These are phyloP conservation scores for Nakazawaea peltata DNA, from an alignment of 805 yeast genomes.

Conservation along the genomic window DNA sequence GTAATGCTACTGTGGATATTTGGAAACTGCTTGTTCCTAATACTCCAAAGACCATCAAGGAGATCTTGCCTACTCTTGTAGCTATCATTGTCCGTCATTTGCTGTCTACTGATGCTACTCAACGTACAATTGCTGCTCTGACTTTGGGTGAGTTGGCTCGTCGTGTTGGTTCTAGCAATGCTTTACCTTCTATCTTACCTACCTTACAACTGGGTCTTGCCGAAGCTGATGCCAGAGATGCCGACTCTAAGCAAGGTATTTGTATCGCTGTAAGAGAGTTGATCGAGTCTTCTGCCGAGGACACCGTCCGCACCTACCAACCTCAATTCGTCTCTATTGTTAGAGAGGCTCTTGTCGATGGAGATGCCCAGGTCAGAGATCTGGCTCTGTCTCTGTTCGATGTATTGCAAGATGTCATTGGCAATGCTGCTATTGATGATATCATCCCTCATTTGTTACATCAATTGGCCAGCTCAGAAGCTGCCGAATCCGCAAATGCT, in stretches of 20 bases:
- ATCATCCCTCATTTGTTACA: constrained; percentile 76
- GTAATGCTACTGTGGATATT: constrained; percentile 84
- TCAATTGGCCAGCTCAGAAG: constrained; percentile 39
- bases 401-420: constrained; percentile 72
- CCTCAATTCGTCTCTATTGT: constrained; percentile 64
- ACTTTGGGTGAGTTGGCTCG: constrained; percentile 92
- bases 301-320: constrained; percentile 57
- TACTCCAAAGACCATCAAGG: constrained; percentile 91
- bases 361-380: constrained; percentile 66
- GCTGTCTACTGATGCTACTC: constrained; percentile 72
- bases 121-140: constrained; percentile 84
- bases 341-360: constrained; percentile 71
- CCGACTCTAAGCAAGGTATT: constrained; percentile 92
- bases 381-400: constrained; percentile 93
- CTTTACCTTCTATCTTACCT: constrained; percentile 78
- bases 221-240: constrained; percentile 49
- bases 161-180: constrained; percentile 86
- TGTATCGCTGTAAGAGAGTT: constrained; percentile 89
- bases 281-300: constrained; percentile 61
- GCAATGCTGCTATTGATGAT: constrained; percentile 81
- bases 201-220: constrained; percentile 46
- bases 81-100: constrained; percentile 71
- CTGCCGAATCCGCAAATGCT: constrained; percentile 61
- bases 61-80: constrained; percentile 79
- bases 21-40: constrained; percentile 97